Conservation (phyloP, 73 alveolate species). For the Durusdinium trenchii region DNA sequence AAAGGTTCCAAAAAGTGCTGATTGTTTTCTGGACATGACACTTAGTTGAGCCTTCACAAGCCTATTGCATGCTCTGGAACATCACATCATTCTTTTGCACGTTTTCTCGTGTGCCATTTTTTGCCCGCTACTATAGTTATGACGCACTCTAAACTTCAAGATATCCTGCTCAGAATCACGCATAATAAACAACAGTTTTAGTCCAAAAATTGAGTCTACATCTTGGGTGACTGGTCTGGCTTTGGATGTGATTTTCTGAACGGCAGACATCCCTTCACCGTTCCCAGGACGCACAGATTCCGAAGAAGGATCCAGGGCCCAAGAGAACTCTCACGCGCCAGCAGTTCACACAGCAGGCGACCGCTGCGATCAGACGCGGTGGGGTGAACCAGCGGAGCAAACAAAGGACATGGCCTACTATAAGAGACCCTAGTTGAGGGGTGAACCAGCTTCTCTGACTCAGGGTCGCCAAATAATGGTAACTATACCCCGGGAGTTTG, state of each 20-base stretch:
- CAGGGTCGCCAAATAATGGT: not conserved
- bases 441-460: not conserved
- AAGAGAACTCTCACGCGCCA: constrained; percentile 79
- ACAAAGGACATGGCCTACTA: not conserved
- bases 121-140: no score
- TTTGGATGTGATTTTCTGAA: not conserved
- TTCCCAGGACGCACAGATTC: constrained; percentile 50
- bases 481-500: not conserved
- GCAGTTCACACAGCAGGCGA: constrained; percentile 62
- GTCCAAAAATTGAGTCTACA: no score
- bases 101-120: no score
- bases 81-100: no score
- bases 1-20: no score
- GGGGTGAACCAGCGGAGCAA: not conserved
- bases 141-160: no score
- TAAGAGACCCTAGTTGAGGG: not conserved
- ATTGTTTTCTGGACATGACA: no score
- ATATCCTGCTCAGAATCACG: no score
- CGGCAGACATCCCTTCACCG: not conserved
- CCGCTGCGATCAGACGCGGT: not conserved
- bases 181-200: no score
- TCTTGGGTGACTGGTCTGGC: no score
- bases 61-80: no score
- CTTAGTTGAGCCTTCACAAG: no score
- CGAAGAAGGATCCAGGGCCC: constrained; percentile 90